Percentiles rank a stretch among this genome's conserved stretches.
Evolutionary conservation across 1,284 basidiomycete genomes (phyloP).

Genomic region (Amylostereum chailletii): DNA sequence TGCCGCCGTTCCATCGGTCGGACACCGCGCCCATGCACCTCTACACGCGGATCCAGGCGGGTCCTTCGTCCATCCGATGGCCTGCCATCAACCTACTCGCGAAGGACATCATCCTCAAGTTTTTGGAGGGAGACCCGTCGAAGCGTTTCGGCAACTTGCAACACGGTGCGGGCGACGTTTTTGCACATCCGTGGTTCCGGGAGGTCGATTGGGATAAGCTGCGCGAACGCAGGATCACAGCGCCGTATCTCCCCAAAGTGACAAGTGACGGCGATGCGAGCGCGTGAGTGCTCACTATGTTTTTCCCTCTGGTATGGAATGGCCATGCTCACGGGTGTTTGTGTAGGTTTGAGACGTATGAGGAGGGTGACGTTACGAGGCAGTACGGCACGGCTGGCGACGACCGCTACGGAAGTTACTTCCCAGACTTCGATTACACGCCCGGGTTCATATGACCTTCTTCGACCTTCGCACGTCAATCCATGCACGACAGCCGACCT

Average conservation of each 20-base stretch:
- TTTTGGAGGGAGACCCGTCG: constrained; percentile 87
- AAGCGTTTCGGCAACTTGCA: constrained; percentile 91
- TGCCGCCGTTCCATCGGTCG: constrained; percentile 68
- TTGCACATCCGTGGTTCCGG: constrained; percentile 92
- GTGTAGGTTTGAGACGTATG: constrained; percentile 67
- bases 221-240: constrained; percentile 81
- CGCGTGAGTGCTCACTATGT: constrained; percentile 53
- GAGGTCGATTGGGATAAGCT: constrained; percentile 95
- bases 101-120: constrained; percentile 82
- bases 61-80: constrained; percentile 77
- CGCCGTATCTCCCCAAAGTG: constrained; percentile 92
- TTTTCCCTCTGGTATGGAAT: neutral
- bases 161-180: constrained; percentile 91
- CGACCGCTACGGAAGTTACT: constrained; percentile 50
- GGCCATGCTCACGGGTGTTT: neutral
- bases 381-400: constrained; percentile 47
- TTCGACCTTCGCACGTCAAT: too few species aligned
- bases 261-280: constrained; percentile 82
- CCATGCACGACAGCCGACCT: too few species aligned
- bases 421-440: constrained; percentile 66
- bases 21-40: constrained; percentile 57
- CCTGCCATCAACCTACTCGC: constrained; percentile 83
- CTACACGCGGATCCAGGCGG: constrained; percentile 78
- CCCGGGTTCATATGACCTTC: neutral
- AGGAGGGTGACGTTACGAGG: constrained; percentile 55